Percentiles rank a stretch among this genome's conserved stretches.
Evolutionary conservation across 139 green algal genomes (phyloP).

Genomic region (Chlorella sp.): DNA sequence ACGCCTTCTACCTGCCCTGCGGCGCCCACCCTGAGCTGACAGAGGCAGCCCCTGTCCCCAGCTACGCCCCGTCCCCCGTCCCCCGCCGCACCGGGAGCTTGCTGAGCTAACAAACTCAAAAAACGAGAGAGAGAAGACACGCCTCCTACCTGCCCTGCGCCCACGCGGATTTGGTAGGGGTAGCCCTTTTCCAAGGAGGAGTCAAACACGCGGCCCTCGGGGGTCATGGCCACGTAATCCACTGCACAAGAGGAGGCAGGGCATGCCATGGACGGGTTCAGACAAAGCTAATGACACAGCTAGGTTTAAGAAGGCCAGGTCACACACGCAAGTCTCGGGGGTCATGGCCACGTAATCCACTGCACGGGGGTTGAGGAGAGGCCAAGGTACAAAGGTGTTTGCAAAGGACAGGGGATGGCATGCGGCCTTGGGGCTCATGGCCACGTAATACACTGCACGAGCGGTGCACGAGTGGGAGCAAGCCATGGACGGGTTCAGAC

Average conservation of each 20-base stretch:
- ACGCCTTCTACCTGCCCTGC: no score
- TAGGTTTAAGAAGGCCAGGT: slow-evolving; percentile 74
- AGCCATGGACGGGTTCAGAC: no score
- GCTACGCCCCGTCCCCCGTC: no score
- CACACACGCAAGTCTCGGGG: slow-evolving; percentile 76
- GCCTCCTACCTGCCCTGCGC: slow-evolving; percentile 65
- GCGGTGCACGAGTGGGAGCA: no score
- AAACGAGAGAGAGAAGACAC: neutral
- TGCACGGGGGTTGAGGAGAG: neutral
- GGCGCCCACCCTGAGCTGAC: no score
- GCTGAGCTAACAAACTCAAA: no score
- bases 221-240: slow-evolving; percentile 93
- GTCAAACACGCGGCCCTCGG: slow-evolving; percentile 82
- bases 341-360: slow-evolving; percentile 94
- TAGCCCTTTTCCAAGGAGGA: slow-evolving; percentile 84
- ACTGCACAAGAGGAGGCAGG: slow-evolving; percentile 5
- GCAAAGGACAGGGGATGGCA: slow-evolving; percentile 86
- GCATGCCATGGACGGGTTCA: neutral
- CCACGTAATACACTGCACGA: no score
- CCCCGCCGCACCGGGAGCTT: no score
- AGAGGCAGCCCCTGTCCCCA: no score
- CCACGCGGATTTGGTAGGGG: slow-evolving; percentile 91
- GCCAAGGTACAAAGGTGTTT: slow-evolving; percentile 33
- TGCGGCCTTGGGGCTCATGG: slow-evolving; percentile 81
- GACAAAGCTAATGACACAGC: neutral